A percentile compares a stretch with the other conserved stretches of the same genome.
Conservation (phyloP, 305 asterid species). For the Andrographis paniculata region DNA sequence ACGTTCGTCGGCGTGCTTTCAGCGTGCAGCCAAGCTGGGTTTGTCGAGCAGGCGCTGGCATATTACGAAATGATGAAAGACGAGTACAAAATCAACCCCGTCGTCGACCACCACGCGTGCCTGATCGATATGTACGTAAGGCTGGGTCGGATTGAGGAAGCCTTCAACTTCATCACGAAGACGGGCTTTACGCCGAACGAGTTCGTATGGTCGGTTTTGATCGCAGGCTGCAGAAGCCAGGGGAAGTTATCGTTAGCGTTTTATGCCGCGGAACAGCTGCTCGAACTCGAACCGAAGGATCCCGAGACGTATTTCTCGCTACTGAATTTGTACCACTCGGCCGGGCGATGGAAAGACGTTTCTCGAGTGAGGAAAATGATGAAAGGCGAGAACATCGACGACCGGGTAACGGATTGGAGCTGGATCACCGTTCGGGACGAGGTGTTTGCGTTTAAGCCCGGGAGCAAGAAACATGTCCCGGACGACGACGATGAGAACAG, state of each 20-base stretch:
- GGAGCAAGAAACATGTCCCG: slow-evolving; percentile 21
- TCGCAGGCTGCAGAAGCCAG: slow-evolving; percentile 81
- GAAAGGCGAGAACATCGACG: slow-evolving; percentile 49
- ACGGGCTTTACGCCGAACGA: slow-evolving; percentile 49
- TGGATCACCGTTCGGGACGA: slow-evolving; percentile 68
- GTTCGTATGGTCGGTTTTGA: slow-evolving; percentile 66
- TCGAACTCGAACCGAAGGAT: slow-evolving; percentile 57
- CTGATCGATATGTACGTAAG: slow-evolving; percentile 75
- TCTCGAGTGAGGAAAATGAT: slow-evolving; percentile 69
- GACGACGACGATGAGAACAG: too few relatives aligned
- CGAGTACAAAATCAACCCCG: slow-evolving; percentile 57
- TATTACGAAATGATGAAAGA: slow-evolving; percentile 71
- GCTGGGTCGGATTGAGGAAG: slow-evolving; percentile 65
- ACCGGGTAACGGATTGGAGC: slow-evolving; percentile 62
- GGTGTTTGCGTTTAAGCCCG: slow-evolving; percentile 52
- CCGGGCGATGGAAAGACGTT: slow-evolving; percentile 64
- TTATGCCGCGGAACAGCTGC: slow-evolving; percentile 72
- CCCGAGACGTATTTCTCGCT: slow-evolving; percentile 51
- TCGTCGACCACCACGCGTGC: slow-evolving; percentile 76
- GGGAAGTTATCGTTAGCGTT: slow-evolving; percentile 59
- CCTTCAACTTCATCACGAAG: slow-evolving; percentile 54
- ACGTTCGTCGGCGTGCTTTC: slow-evolving; percentile 86
- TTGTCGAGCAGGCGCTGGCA: slow-evolving; percentile 59
- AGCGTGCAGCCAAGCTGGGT: slow-evolving; percentile 88
- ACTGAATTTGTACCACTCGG: slow-evolving; percentile 62